These are phyloP conservation scores for apple (Malus domestica) DNA, from an alignment of 306 rosid genomes.

Conservation along the genomic window DNA sequence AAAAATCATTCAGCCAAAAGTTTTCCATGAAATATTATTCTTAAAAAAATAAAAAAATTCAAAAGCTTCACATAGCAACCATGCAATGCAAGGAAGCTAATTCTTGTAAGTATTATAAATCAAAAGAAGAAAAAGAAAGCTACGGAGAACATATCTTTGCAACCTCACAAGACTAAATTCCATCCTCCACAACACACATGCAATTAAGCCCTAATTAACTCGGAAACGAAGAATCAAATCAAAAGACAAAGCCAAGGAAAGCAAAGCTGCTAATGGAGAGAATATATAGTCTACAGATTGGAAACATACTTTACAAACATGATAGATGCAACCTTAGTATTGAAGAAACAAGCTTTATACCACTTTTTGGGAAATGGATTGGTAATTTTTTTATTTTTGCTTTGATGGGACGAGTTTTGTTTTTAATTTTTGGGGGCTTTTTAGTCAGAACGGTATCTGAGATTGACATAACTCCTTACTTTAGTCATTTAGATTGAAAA, in stretches of 20 bases:
- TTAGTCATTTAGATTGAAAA: too few species aligned
- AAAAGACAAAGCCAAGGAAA: not conserved
- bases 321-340: not conserved
- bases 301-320: not conserved
- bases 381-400: not conserved
- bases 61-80: not conserved
- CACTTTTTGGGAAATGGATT: too few species aligned
- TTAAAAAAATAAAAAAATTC: not conserved
- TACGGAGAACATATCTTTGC: not conserved
- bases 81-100: not conserved
- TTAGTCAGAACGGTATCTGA: too few species aligned
- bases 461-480: too few species aligned
- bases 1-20: not conserved
- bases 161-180: not conserved
- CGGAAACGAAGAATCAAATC: not conserved
- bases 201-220: not conserved
- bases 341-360: too few species aligned
- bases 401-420: not conserved
- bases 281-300: not conserved
- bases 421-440: not conserved
- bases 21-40: not conserved
- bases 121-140: too few species aligned
- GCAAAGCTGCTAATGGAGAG: not conserved
- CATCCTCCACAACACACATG: not conserved
- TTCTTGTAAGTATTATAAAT: too few species aligned